phyloP scores from a whole-genome alignment of 257 asterid genomes.

The Plantago elongata region DNA sequence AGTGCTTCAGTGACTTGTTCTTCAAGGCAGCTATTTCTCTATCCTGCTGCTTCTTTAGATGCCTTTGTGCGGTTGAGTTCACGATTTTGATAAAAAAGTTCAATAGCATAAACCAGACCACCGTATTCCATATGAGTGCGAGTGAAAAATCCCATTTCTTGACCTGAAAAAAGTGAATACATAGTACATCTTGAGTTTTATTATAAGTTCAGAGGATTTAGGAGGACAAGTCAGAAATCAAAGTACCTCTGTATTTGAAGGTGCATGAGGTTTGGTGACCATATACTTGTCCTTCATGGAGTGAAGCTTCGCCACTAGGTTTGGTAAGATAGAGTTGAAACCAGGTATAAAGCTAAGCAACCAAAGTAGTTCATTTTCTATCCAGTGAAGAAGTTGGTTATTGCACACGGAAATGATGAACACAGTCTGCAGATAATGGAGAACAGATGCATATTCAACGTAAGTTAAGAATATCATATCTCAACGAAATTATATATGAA shows the following conservation, averaged over 20 bases:
- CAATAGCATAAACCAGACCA: conserved; percentile 72
- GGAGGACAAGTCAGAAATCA: background rate
- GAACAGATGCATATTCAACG: background rate
- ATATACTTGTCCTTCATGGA: conserved; percentile 78
- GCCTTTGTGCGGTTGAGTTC: conserved; percentile 59
- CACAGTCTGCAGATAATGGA: conserved; percentile 54
- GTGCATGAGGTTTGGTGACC: conserved; percentile 43
- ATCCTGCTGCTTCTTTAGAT: conserved; percentile 55
- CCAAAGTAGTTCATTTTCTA: conserved; percentile 83
- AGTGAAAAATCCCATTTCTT: conserved; percentile 62
- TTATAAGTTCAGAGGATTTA: background rate
- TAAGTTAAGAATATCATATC: too few species aligned
- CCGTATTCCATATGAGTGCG: conserved; percentile 58
- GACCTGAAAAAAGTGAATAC: conserved; percentile 33
- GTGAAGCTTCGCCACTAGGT: conserved; percentile 66
- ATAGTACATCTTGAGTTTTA: background rate
- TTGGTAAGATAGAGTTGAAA: conserved; percentile 49
- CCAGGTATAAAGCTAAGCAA: conserved; percentile 79
- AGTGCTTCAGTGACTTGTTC: conserved; percentile 31
- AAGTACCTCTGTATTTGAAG: conserved; percentile 56
- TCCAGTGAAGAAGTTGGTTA: conserved; percentile 91
- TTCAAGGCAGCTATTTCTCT: conserved; percentile 48
- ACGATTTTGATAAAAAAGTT: conserved; percentile 64
- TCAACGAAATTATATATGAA: too few species aligned
- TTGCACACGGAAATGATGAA: conserved; percentile 85